These are phyloP conservation scores for Marvania coccoides DNA, from an alignment of 139 green algal genomes.

Conservation along the genomic window DNA sequence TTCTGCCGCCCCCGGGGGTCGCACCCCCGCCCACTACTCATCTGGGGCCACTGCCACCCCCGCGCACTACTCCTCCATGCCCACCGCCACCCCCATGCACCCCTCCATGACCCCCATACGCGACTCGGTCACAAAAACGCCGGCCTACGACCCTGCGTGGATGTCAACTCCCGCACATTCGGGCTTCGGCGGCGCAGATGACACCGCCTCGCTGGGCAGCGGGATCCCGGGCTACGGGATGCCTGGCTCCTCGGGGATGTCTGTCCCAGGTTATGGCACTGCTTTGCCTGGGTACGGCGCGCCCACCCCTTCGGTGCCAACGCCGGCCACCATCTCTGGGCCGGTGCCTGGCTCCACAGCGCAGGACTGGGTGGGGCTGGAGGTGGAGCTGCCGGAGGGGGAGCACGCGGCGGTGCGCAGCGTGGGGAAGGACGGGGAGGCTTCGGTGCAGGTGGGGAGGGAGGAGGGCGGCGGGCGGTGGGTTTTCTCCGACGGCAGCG, in stretches of 20 bases:
- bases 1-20: constrained; percentile 1
- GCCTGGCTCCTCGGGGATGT: constrained; percentile 7
- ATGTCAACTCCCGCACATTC: constrained; percentile 24
- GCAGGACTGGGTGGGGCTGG: constrained; percentile 15
- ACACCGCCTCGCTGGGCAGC: no score
- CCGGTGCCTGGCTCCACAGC: not conserved
- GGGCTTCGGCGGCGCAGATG: constrained; percentile 6
- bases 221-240: not conserved
- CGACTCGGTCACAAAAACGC: constrained; percentile 40
- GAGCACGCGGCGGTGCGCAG: constrained; percentile 8
- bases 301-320: not conserved
- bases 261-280: not conserved
- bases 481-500: not conserved
- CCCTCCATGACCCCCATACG: constrained; percentile 53
- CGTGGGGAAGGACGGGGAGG: constrained; percentile 5
- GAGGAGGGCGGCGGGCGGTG: not conserved
- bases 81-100: constrained; percentile 36
- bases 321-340: not conserved
- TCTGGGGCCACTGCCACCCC: constrained; percentile 31
- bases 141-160: constrained; percentile 35
- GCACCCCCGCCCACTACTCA: constrained; percentile 33
- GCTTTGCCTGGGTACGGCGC: not conserved
- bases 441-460: constrained; percentile 9
- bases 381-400: constrained; percentile 10
- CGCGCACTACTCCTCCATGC: constrained; percentile 14